Base-by-base conservation (phyloP, 495 filamentous ascomycete genomes). In the Jackrogersella minutella region DNA sequence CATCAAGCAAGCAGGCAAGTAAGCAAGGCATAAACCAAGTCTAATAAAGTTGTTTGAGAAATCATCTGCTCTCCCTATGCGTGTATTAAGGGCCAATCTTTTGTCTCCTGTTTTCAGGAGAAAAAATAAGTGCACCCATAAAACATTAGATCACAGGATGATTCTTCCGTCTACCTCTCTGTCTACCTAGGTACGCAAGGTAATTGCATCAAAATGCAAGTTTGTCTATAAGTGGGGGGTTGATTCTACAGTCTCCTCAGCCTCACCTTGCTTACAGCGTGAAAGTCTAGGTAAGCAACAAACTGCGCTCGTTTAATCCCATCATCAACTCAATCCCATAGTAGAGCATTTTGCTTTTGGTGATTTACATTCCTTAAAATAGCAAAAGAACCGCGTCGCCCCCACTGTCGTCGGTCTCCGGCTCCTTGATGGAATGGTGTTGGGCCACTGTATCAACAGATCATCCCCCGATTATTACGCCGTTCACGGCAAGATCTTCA, bases 401-500 rank as follows among this genome's bases (percentile, higher is more conserved):
- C n/a, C n/a, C 28, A 26, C 17, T 36, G 19, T 10, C 22, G 13
- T 13, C 30, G 17, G 54, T 43, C 52, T 40, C 19, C 40, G 24
- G 40, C 24, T n/a, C 7, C 49, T 31, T 19, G 10, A 34, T 16
- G 13, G 16, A 52, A 22, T 22, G 28, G 2, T 34, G 17, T n/a
- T 11, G 22, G n/a, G n/a, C n/a, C n/a, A n/a, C n/a, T 47, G 14
- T 57, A 34, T 34, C 21, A 37, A 19, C 17, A n/a, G n/a, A 26
- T 41, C 5, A 22, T 46, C 46, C 10, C 28, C 50, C 47, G 49
- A 11, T 22, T 60, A 30, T 49, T 4, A 30, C n/a, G n/a, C 36
- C 24, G 16, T 43, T 34, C 28, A 17, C 41, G 57, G 52, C 37
- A 68, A 53, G 43, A 62, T 68, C 51, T 61, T 67, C 57, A 4